phyloP scores from a whole-genome alignment of 169 alveolate genomes.

The Cryptosporidium parvum region DNA sequence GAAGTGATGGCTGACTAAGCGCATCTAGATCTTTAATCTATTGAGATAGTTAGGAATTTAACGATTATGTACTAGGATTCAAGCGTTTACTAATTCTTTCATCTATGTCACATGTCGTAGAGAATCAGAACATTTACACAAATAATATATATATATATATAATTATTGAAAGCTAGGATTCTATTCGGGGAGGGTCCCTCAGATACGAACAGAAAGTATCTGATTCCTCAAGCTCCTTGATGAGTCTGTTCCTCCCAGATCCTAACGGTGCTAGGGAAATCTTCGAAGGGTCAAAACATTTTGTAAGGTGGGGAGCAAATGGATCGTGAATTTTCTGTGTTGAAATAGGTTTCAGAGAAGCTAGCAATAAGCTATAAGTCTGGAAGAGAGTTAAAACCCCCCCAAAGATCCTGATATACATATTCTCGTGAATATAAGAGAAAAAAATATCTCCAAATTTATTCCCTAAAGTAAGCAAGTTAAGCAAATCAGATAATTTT shows the following conservation, averaged over 20 bases:
- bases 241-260: conserved; percentile 18
- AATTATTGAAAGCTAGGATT: neutral
- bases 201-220: conserved; percentile 30
- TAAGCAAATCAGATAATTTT: neutral
- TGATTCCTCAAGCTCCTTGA: conserved; percentile 10
- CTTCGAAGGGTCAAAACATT: conserved; percentile 18
- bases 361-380: neutral
- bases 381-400: conserved; percentile 12
- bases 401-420: neutral
- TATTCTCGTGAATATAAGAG: neutral
- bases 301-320: conserved; percentile 36
- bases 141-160: neutral
- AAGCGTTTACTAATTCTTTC: neutral
- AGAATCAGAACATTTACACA: neutral
- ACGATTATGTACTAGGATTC: neutral
- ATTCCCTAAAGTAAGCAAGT: conserved; percentile 5
- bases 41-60: conserved; percentile 39
- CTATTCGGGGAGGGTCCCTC: conserved; percentile 45
- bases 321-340: conserved; percentile 46
- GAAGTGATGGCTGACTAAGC: conserved; percentile 1
- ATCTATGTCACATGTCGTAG: too few species aligned
- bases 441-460: neutral
- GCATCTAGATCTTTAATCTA: neutral
- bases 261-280: conserved; percentile 8
- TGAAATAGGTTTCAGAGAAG: conserved; percentile 31